A percentile compares a stretch with the other conserved stretches of the same genome.
Evolutionary conservation across 1,284 basidiomycete species (phyloP).

Genomic region (Austropuccinia psidii): DNA sequence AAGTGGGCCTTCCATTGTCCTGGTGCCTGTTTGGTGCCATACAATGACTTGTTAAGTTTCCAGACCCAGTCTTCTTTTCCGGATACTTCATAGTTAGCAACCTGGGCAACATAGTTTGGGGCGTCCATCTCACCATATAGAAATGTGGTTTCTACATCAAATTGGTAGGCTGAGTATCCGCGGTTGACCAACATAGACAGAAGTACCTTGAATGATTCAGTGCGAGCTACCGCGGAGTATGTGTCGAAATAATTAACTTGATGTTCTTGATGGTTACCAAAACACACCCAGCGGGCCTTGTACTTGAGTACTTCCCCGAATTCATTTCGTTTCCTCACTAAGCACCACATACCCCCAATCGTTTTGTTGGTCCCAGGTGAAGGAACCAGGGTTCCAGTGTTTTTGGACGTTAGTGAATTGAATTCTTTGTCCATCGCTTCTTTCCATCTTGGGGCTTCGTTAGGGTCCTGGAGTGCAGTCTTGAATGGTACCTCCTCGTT

Average conservation of each 20-base stretch:
- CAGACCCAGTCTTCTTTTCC: not conserved
- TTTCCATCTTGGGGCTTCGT: not conserved
- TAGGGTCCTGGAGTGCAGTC: not conserved
- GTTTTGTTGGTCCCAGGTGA: not conserved
- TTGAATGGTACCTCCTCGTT: not conserved
- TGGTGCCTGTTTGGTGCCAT: slow-evolving; percentile 8
- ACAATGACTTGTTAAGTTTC: not conserved
- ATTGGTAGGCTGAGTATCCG: not conserved
- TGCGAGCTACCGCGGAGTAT: not conserved
- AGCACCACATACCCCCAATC: slow-evolving; percentile 16
- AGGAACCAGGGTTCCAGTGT: not conserved
- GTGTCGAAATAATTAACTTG: slow-evolving; percentile 2
- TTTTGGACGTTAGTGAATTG: not conserved
- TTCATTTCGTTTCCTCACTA: not conserved
- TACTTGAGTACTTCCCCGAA: not conserved
- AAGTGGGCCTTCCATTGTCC: not conserved
- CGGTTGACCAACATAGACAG: not conserved
- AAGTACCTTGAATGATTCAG: not conserved
- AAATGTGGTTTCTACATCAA: slow-evolving; percentile 5
- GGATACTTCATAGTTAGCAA: not conserved
- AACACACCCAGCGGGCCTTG: not conserved
- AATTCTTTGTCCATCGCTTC: not conserved
- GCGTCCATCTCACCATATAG: slow-evolving; percentile 3
- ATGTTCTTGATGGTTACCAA: slow-evolving; percentile 16
- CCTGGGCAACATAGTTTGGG: not conserved